Evolutionary conservation across 176 grass and related monocot genomes (phyloP).

Genomic region (Lolium perenne): DNA sequence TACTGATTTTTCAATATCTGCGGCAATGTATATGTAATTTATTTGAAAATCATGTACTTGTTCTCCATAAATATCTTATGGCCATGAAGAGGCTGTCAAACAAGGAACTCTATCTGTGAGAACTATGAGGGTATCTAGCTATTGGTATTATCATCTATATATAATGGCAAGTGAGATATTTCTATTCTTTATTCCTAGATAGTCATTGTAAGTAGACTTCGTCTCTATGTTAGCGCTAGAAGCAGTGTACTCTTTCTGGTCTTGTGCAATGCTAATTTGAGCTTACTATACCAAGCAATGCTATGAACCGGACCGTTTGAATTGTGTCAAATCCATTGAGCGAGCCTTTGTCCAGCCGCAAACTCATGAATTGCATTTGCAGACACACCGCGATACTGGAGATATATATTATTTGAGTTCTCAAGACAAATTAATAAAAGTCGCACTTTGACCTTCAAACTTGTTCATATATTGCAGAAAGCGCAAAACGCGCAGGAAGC

Average conservation of each 20-base stretch:
- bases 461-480: too few species aligned
- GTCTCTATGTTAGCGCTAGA: neutral
- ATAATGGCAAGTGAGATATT: neutral
- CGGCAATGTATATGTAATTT: neutral
- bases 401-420: too few species aligned
- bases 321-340: neutral
- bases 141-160: neutral
- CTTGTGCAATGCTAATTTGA: neutral
- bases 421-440: too few species aligned
- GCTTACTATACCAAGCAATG: neutral
- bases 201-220: neutral
- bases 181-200: neutral
- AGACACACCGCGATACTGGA: neutral
- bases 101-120: constrained; percentile 2
- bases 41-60: neutral
- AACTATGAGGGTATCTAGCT: neutral
- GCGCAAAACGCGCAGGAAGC: too few species aligned
- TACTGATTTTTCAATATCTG: neutral
- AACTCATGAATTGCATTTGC: neutral
- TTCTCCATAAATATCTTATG: neutral
- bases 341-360: neutral
- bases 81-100: neutral
- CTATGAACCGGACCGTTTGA: neutral
- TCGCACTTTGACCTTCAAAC: too few species aligned
- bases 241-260: neutral